Evolutionary conservation across 73 alveolate genomes (phyloP).

Genomic region (Urostyla sp.): DNA sequence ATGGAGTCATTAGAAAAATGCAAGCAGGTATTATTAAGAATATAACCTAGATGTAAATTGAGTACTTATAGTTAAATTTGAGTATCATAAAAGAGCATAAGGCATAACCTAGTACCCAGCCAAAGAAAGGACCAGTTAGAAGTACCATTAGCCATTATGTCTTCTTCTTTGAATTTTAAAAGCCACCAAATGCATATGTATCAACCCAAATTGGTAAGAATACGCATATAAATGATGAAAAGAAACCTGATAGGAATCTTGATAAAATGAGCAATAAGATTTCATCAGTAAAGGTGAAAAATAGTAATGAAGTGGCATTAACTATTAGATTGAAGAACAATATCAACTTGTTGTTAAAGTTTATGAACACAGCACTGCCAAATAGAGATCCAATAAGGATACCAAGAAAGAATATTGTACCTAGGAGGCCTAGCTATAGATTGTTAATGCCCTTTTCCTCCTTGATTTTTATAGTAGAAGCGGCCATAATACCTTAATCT

Average conservation of each 20-base stretch:
- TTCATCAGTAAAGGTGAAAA: neutral
- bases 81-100: neutral
- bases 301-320: neutral
- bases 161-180: neutral
- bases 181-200: slow-evolving; percentile 11
- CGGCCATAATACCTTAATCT: slow-evolving; percentile 42
- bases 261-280: neutral
- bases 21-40: slow-evolving; percentile 7
- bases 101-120: slow-evolving; percentile 3
- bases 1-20: slow-evolving; percentile 15
- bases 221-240: neutral
- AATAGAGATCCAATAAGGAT: slow-evolving; percentile 22
- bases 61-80: neutral
- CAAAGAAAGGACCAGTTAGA: neutral
- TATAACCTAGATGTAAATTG: slow-evolving; percentile 4
- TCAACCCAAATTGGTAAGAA: slow-evolving; percentile 38
- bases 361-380: neutral
- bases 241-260: neutral
- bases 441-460: neutral
- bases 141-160: slow-evolving; percentile 6
- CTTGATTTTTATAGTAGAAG: slow-evolving; percentile 15
- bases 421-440: slow-evolving; percentile 2
- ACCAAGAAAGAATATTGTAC: neutral
- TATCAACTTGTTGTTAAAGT: neutral
- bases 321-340: neutral